Base-by-base conservation (phyloP, 306 rosid species). In the Nissolia schottii region DNA sequence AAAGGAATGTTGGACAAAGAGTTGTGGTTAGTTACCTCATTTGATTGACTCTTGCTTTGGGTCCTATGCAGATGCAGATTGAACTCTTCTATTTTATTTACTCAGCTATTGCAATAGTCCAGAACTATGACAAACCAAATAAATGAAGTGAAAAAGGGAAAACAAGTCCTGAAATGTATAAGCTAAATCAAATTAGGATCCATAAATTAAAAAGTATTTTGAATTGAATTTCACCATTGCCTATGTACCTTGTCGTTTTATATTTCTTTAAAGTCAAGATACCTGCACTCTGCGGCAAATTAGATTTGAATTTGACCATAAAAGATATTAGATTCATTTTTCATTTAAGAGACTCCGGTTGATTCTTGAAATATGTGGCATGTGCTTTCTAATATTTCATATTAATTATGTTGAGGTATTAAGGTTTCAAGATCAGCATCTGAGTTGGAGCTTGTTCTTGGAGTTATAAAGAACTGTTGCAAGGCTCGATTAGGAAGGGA, bases 401-500 rank as follows among this genome's bases (percentile, higher is more conserved):
- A 61, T 51, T 64, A 55, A 64, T 70, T 71, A 35, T 74, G 50
- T 62, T 66, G 71, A 45, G 62, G 11, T 28, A 22, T 22, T 50
- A 77, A 94, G 98, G 94, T 87, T 82, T 85, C 90, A 68, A 85
- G 81, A 81, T 83, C 85, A 37, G 87, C 97, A 37, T 94, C 98
- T 79, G 94, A 87, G 65, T 75, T 91, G 87, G 97, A 94, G 88
- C 80, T 87, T 58, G 85, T 91, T 87, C 96, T 91, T 75, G 97
- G 97, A 31, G 92, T 89, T 74, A 83, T 91, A 71, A 89, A 78
- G 89, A 89, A 67, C 83, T 87, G 83, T 78, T 91, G 96, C 88
- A 94, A 87, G 79, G 67, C 81, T 77, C 80, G 73, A 10, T 82
- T 94, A 41, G 97, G 97, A 70, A 91, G 65, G 71, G 91, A 85